phyloP scores from a whole-genome alignment of 108 stramenopile species.

The Pelagomonas calceolata region DNA sequence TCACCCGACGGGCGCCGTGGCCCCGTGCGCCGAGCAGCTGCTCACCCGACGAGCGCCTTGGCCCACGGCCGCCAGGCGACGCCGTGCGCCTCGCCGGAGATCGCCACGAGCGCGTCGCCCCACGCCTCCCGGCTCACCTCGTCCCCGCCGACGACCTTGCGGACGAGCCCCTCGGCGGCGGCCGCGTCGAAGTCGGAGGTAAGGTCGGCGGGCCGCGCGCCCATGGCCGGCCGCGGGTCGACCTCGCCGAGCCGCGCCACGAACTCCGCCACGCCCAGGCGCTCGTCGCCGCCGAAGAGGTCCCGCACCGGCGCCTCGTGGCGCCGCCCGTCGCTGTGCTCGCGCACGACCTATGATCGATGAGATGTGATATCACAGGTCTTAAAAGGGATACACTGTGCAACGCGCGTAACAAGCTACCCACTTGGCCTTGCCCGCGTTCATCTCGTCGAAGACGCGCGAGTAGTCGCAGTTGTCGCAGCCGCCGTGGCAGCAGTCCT shows the following conservation, averaged over 20 bases:
- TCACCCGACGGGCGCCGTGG: no score
- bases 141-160: no score
- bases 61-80: no score
- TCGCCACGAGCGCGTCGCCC: no score
- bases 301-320: not conserved
- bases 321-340: conserved; percentile 1
- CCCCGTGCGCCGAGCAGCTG: no score
- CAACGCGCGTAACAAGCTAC: not conserved
- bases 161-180: not conserved
- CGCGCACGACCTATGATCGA: no score
- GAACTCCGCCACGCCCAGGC: not conserved
- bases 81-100: no score
- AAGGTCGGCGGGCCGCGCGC: not conserved
- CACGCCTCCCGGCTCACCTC: no score
- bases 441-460: conserved; percentile 3
- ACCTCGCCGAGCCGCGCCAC: not conserved
- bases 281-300: not conserved
- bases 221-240: not conserved
- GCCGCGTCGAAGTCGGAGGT: not conserved
- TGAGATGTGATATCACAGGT: no score
- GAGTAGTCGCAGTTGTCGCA: conserved; percentile 10
- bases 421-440: conserved; percentile 1
- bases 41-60: no score
- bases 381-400: no score
- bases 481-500: conserved; percentile 9